phyloP scores from a whole-genome alignment of 805 yeast species.

The Suhomyces faveliae region DNA sequence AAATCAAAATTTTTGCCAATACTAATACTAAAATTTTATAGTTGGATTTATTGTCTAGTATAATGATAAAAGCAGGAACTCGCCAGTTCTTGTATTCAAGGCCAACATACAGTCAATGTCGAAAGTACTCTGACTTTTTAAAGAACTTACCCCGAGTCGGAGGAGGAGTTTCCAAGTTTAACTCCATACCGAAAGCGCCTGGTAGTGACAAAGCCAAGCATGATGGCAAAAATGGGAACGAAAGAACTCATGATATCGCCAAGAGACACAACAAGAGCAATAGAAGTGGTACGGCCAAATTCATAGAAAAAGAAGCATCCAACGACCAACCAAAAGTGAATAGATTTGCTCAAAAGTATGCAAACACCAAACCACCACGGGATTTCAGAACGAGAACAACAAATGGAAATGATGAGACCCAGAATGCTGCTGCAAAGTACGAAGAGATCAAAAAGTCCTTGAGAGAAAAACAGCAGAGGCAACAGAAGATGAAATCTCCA shows the following conservation, averaged over 20 bases:
- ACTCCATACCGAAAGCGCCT: slow-evolving; percentile 1
- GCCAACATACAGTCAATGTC: background rate
- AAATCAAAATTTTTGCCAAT: background rate
- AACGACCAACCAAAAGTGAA: slow-evolving; percentile 19
- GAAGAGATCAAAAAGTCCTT: slow-evolving; percentile 18
- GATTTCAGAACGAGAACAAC: background rate
- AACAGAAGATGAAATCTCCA: slow-evolving; percentile 6
- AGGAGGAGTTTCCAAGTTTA: slow-evolving; percentile 18
- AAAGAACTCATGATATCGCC: background rate
- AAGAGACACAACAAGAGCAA: background rate
- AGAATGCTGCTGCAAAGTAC: slow-evolving; percentile 9
- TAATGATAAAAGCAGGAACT: background rate
- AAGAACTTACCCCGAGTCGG: slow-evolving; percentile 30
- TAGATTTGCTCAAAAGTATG: slow-evolving; percentile 33
- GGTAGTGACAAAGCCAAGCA: background rate
- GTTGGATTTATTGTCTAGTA: background rate
- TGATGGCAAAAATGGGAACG: background rate
- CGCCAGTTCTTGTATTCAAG: background rate
- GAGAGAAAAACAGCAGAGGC: slow-evolving; percentile 15
- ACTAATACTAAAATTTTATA: background rate
- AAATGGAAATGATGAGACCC: background rate
- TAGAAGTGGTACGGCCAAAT: background rate
- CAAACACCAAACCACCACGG: slow-evolving; percentile 1
- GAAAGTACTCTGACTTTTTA: slow-evolving; percentile 19
- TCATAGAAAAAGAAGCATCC: background rate